Percentiles rank a stretch among this genome's conserved stretches.
Evolutionary conservation across 2,329 filamentous ascomycete species (phyloP).

Genomic region (Niveomyces coronatus): DNA sequence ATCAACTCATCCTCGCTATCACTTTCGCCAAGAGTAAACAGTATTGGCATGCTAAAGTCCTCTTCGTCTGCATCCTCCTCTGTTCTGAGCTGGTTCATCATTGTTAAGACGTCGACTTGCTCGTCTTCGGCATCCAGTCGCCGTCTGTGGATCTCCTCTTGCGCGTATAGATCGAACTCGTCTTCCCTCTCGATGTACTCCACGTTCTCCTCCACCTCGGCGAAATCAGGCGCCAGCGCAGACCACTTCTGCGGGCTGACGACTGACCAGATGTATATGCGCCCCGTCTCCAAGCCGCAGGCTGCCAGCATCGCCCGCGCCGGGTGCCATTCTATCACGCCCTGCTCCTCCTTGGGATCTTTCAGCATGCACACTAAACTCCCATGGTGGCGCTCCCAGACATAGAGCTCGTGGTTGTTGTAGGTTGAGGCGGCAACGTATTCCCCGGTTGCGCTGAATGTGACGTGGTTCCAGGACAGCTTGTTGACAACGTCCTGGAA

Average conservation of each 20-base stretch:
- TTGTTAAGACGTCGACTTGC: constrained; percentile 77
- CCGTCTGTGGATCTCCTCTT: constrained; percentile 87
- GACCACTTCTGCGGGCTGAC: constrained; percentile 95
- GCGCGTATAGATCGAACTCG: constrained; percentile 94
- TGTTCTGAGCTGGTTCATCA: constrained; percentile 55
- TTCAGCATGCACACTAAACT: constrained; percentile 95
- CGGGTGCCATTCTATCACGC: constrained; percentile 96
- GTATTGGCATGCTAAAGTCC: constrained; percentile 81
- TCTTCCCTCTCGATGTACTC: constrained; percentile 94
- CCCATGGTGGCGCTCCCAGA: constrained; percentile 91
- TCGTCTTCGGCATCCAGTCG: constrained; percentile 88
- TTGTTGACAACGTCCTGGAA: constrained; percentile 97
- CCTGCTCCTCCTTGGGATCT: constrained; percentile 91
- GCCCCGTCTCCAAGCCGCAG: constrained; percentile 83
- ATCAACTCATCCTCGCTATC: constrained; percentile 89
- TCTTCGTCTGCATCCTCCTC: constrained; percentile 41
- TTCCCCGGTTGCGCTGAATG: constrained; percentile 87
- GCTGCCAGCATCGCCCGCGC: constrained; percentile 77
- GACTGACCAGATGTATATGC: constrained; percentile 94
- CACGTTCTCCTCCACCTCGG: constrained; percentile 95
- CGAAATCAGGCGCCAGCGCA: constrained; percentile 90
- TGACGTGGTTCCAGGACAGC: constrained; percentile 92
- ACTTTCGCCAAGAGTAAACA: constrained; percentile 87
- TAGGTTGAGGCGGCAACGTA: constrained; percentile 95
- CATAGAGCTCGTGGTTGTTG: constrained; percentile 97